Base-by-base conservation (phyloP, 2,329 filamentous ascomycete genomes). In the Penicillium griseofulvum region DNA sequence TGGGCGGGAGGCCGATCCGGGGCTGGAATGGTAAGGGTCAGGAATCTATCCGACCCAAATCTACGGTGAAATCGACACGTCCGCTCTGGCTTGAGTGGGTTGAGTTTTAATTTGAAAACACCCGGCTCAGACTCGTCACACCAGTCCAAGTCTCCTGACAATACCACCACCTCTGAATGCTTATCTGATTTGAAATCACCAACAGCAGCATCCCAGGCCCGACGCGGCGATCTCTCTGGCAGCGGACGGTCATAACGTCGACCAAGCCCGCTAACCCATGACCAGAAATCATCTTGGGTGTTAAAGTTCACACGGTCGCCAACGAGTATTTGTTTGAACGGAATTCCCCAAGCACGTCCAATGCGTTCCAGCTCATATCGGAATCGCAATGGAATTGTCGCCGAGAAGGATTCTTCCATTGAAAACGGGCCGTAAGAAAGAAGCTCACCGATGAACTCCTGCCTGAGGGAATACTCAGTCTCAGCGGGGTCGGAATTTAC, bases 11-110 rank as follows among this genome's bases (percentile, higher is more conserved):
- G 66, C 14, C 60, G 64, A 41, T 68, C 50, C 10, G 69, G 63
- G 12, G 66, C 64, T 5, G 71, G 75, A 4, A 76, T 60, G 1
- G 68, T 73, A 14, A 80, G 46, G 28, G 73, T 72, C 14, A 79
- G 61, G 54, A 80, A 80, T 29, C 78, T 67, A 65, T 79, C 77
- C 5, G 73, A 73, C 5, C 78, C 78, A 59, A 78, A 80, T 29
- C 74, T 72, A 19, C 78, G 70, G 46, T 75, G 70, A 33, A 80
- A 75, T 1, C 78, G 76, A 65, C 76, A 78, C 11, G 74, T 73
- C 46, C 67, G 52, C 19, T 80, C 77, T 5, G 71, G 58, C 47
- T 73, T 75, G 1, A 79, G 60, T 0, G 77, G 71, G 24, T 76
- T 75, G 24, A 79, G 60, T 14, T 52, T 70, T 29, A 80, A 57